Conservation (phyloP, 306 rosid species). For the Cicer cuneatum region DNA sequence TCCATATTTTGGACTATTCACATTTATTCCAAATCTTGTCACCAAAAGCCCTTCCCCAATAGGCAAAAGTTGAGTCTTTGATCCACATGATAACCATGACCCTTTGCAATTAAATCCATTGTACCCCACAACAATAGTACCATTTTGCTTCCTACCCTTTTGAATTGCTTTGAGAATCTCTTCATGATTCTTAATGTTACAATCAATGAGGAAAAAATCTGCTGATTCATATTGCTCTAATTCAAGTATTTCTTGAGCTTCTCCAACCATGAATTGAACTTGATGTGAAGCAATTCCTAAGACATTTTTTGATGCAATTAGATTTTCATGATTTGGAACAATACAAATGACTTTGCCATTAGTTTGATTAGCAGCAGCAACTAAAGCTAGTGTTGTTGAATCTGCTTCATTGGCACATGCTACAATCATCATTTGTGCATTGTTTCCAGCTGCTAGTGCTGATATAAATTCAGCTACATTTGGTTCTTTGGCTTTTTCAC, state of each 20-base stretch:
- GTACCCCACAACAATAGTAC: slow-evolving; percentile 67
- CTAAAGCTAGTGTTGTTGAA: slow-evolving; percentile 62
- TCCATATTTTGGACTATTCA: slow-evolving; percentile 32
- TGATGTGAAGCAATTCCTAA: slow-evolving; percentile 49
- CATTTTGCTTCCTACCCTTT: slow-evolving; percentile 52
- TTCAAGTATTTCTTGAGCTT: slow-evolving; percentile 46
- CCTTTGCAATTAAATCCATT: slow-evolving; percentile 69
- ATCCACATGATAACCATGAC: slow-evolving; percentile 56
- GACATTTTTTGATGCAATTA: slow-evolving; percentile 52
- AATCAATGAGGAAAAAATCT: slow-evolving; percentile 77
- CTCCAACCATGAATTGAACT: slow-evolving; percentile 73
- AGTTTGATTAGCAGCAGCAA: slow-evolving; percentile 75
- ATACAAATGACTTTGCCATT: slow-evolving; percentile 68
- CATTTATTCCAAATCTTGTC: slow-evolving; percentile 54
- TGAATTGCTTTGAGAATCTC: slow-evolving; percentile 54
- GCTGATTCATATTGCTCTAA: slow-evolving; percentile 49
- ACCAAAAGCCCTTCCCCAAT: slow-evolving; percentile 83
- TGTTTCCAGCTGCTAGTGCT: slow-evolving; percentile 83
- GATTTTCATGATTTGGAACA: slow-evolving; percentile 48
- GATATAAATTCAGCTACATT: slow-evolving; percentile 83
- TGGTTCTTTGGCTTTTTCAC: slow-evolving; percentile 65
- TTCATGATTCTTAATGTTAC: slow-evolving; percentile 64
- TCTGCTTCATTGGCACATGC: slow-evolving; percentile 62
- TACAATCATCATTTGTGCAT: slow-evolving; percentile 75
- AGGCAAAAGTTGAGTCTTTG: slow-evolving; percentile 74